Evolutionary conservation across 2,329 filamentous ascomycete genomes (phyloP), one percentile per base, ranked within the genome.

Genomic region (Botryotinia calthae): DNA sequence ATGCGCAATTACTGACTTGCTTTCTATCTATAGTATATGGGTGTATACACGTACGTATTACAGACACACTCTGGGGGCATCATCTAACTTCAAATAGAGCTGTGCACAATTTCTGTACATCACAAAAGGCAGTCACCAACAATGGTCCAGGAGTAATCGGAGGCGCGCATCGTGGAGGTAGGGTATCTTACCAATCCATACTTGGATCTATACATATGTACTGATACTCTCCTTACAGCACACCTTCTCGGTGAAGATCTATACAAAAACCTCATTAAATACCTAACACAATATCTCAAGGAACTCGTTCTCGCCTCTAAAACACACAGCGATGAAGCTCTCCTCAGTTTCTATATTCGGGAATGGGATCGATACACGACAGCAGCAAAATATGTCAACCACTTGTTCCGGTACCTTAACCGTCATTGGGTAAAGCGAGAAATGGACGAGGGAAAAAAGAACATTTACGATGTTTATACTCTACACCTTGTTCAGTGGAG

Each of bases 41-140:
- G 93, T 72, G 90, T 98, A 74, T 98, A 98, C 84, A 98, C 95
- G 91, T 94, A 81, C 77, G 84, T 82, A 70, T 48, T 65, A 44
- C 12, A 79, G 28, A 51, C 71, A 37, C 34, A 31, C 61, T 16
- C n/a, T n/a, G 4, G 54, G 58, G 69, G 31, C 42, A 6, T 70
- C 70, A 59, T 71, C 84, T 88, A 77, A 88, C 79, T 31, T 63
- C 63, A 67, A 68, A 72, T 81, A 95, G 87, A 70, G 94, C 95
- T 74, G 96, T 99, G 67, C 96, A 99, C 85, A 98, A 99, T 85
- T 99, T 99, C 83, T 99, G 96, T 83, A 99, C 96, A 72, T 97
- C 96, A 37, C 96, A 98, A 82, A 98, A 98, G 82, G 94, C 94
- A 1, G 90, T 95, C 62, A 88, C 89, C n/a, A 86, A 88, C 70